Conservation (phyloP, 148 eudicot genomes). For the Mesembryanthemum crystallinum region DNA sequence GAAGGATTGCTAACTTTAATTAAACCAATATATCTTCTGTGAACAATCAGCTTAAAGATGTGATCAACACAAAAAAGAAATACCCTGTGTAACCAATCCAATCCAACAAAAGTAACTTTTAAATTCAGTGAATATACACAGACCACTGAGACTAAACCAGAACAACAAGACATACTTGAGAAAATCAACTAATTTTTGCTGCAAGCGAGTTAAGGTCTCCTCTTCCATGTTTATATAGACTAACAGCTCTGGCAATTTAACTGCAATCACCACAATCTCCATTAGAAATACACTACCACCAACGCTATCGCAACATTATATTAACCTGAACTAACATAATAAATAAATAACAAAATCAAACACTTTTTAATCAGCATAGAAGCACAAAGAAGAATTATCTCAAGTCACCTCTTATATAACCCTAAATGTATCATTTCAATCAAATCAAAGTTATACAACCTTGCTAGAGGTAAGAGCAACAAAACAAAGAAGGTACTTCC, state of each 20-base stretch:
- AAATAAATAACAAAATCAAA: background rate
- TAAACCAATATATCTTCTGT: background rate
- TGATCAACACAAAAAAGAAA: background rate
- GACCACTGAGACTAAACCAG: background rate
- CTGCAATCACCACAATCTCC: conserved; percentile 40
- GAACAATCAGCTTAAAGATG: background rate
- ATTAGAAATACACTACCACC: conserved; percentile 3
- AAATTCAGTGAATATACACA: too few relatives aligned
- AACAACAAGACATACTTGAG: conserved; percentile 49
- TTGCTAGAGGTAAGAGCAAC: background rate
- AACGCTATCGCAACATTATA: background rate
- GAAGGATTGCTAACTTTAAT: background rate
- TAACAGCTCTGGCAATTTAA: conserved; percentile 77
- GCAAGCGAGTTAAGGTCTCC: conserved; percentile 59
- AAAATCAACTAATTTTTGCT: conserved; percentile 73
- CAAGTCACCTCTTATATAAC: background rate
- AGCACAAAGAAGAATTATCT: background rate
- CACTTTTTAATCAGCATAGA: background rate
- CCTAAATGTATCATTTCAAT: background rate
- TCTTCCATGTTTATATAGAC: conserved; percentile 65
- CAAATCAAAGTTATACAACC: background rate
- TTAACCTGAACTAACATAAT: too few relatives aligned
- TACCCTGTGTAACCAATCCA: background rate
- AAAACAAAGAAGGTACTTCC: background rate
- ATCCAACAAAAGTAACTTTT: too few relatives aligned